phyloP scores from a whole-genome alignment of 2,329 filamentous ascomycete genomes.

The Fusarium agapanthi region DNA sequence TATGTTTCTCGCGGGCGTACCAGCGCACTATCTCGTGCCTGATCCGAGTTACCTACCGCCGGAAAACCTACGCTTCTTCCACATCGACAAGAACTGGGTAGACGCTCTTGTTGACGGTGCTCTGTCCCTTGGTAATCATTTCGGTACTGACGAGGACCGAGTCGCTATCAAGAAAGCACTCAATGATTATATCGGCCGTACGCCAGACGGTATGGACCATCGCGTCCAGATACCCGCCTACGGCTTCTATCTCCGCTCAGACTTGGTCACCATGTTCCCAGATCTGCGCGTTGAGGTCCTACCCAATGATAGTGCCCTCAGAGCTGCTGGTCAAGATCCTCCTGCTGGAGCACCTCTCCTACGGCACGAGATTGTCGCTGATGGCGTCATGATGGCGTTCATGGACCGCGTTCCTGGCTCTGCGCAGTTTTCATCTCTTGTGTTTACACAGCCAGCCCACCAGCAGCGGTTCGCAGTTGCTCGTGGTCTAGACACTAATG shows the following conservation, averaged over 20 bases:
- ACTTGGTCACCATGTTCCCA: conserved; percentile 49
- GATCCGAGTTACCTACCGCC: conserved; percentile 48
- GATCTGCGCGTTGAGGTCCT: conserved; percentile 40
- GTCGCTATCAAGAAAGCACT: conserved; percentile 38
- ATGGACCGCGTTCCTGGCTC: not conserved
- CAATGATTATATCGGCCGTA: conserved; percentile 44
- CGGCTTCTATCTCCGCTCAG: conserved; percentile 51
- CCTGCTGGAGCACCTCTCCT: not conserved
- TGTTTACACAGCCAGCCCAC: not conserved
- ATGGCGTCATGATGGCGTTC: not conserved
- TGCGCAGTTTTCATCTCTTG: not conserved
- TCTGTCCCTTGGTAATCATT: conserved; percentile 52
- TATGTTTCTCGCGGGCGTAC: conserved; percentile 49
- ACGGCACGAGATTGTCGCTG: not conserved
- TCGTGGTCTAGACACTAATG: not conserved
- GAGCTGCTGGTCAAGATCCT: not conserved
- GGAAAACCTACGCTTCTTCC: conserved; percentile 56
- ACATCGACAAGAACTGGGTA: conserved; percentile 55
- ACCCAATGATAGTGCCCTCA: not conserved
- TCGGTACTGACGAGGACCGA: conserved; percentile 42
- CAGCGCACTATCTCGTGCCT: conserved; percentile 51
- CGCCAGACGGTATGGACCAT: not conserved
- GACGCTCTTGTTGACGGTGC: conserved; percentile 56
- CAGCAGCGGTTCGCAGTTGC: not conserved
- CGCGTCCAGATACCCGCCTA: conserved; percentile 47